A percentile compares a stretch with the other conserved stretches of the same genome.
Conservation (phyloP, 768 basidiomycete species). For the Exidia glandulosa region DNA sequence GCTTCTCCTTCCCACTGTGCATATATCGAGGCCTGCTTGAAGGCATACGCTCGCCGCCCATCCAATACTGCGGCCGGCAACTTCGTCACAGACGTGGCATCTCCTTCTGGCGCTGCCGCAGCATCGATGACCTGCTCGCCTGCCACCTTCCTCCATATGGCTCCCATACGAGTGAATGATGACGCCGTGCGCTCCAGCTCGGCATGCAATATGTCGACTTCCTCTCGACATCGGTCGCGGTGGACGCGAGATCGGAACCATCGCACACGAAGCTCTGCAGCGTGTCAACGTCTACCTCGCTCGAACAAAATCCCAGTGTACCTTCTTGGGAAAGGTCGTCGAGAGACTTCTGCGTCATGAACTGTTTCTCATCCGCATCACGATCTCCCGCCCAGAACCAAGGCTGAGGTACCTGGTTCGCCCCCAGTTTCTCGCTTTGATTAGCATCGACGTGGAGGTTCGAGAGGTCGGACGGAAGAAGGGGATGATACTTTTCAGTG, state of each 20-base stretch:
- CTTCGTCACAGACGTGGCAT: too few species aligned
- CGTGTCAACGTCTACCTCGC: slow-evolving; percentile 28
- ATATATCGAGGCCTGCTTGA: slow-evolving; percentile 5
- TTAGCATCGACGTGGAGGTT: not conserved
- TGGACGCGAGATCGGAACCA: slow-evolving; percentile 9
- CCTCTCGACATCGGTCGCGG: slow-evolving; percentile 9
- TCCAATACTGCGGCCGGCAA: not conserved
- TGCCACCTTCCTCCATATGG: slow-evolving; percentile 1
- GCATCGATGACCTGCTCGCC: not conserved
- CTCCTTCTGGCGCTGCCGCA: too few species aligned
- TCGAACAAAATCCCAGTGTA: slow-evolving; percentile 16
- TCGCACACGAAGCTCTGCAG: slow-evolving; percentile 12
- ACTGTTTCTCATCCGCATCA: slow-evolving; percentile 13
- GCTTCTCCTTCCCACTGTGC: not conserved
- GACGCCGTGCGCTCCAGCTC: slow-evolving; percentile 3
- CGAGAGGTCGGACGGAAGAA: not conserved
- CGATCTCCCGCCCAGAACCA: not conserved
- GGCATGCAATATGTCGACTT: slow-evolving; percentile 11
- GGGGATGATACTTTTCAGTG: not conserved
- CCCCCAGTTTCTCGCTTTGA: not conserved
- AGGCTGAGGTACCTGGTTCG: not conserved
- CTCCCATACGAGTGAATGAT: not conserved
- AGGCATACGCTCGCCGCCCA: slow-evolving; percentile 2
- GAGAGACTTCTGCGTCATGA: slow-evolving; percentile 1
- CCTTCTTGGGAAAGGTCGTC: not conserved